phyloP scores from a whole-genome alignment of 345 rosid genomes.

The Garcia nutans region DNA sequence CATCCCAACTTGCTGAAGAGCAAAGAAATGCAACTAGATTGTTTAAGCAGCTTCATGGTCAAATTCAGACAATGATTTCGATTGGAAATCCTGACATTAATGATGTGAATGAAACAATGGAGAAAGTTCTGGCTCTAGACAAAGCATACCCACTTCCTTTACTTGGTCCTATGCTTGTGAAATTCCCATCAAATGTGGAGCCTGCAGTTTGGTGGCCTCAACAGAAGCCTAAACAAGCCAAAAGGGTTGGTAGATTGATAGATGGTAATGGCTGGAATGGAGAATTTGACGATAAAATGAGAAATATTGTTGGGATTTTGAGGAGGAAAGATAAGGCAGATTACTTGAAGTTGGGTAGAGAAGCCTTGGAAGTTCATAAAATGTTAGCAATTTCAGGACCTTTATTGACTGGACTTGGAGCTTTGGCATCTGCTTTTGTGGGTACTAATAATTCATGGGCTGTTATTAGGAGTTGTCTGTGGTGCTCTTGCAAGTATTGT shows the following conservation, averaged over 20 bases:
- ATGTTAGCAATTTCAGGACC: constrained; percentile 49
- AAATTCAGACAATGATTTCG: constrained; percentile 33
- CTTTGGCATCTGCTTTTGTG: constrained; percentile 38
- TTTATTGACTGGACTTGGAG: constrained; percentile 40
- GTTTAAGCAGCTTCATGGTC: constrained; percentile 45
- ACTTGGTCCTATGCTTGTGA: constrained; percentile 48
- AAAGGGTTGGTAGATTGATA: neutral
- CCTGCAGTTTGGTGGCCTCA: constrained; percentile 61
- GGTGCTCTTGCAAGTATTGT: constrained; percentile 45
- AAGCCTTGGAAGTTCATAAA: constrained; percentile 42
- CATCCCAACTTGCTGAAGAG: constrained; percentile 64
- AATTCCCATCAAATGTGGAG: constrained; percentile 42
- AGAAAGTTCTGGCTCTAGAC: constrained; percentile 50
- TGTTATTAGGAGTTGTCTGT: constrained; percentile 30
- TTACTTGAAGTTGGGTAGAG: constrained; percentile 38
- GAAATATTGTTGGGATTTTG: constrained; percentile 29
- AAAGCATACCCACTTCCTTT: constrained; percentile 59
- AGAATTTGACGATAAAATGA: constrained; percentile 45
- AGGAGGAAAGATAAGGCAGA: constrained; percentile 45
- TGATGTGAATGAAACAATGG: constrained; percentile 43
- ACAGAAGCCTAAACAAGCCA: neutral
- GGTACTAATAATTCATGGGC: constrained; percentile 28
- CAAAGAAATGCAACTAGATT: constrained; percentile 52
- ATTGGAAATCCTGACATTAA: constrained; percentile 23
- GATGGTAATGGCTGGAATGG: constrained; percentile 41